Evolutionary conservation across 2,329 filamentous ascomycete species (phyloP).

Genomic region (Uncinocarpus reesii): DNA sequence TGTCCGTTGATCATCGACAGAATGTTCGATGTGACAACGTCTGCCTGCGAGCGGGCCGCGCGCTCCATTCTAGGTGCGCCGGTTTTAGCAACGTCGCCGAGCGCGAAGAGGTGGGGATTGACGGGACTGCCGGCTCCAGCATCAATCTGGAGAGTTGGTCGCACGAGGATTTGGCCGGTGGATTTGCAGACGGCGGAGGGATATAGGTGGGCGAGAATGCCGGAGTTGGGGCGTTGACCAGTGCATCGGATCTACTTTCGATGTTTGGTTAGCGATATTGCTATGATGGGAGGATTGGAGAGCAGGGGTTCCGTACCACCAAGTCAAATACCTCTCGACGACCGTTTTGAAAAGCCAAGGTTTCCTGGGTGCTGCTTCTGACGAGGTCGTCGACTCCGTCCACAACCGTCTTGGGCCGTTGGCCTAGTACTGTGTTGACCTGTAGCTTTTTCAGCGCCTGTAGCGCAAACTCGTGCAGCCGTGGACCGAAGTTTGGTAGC

Average conservation of each 20-base stretch:
- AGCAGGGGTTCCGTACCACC: slow-evolving; percentile 6
- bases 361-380: too few species aligned
- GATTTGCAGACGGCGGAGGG: slow-evolving; percentile 37
- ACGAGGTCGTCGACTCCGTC: too few species aligned
- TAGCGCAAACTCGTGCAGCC: slow-evolving; percentile 31
- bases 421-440: slow-evolving; percentile 16
- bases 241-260: slow-evolving; percentile 27
- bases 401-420: slow-evolving; percentile 15
- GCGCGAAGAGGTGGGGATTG: slow-evolving; percentile 45
- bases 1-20: slow-evolving; percentile 38
- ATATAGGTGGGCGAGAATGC: slow-evolving; percentile 25
- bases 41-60: slow-evolving; percentile 45
- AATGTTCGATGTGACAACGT: slow-evolving; percentile 47
- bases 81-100: slow-evolving; percentile 53
- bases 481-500: slow-evolving; percentile 18
- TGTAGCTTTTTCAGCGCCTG: slow-evolving; percentile 25
- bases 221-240: slow-evolving; percentile 13
- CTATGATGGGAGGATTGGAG: not conserved
- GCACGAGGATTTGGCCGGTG: slow-evolving; percentile 45
- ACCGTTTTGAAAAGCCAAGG: too few species aligned
- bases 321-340: slow-evolving; percentile 12
- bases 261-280: not conserved
- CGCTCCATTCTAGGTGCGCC: slow-evolving; percentile 43
- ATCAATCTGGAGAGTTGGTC: slow-evolving; percentile 48
- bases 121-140: slow-evolving; percentile 27